These are phyloP conservation scores for Amaranthus hypochondriacus DNA, from an alignment of 148 eudicot species.

Conservation along the genomic window DNA sequence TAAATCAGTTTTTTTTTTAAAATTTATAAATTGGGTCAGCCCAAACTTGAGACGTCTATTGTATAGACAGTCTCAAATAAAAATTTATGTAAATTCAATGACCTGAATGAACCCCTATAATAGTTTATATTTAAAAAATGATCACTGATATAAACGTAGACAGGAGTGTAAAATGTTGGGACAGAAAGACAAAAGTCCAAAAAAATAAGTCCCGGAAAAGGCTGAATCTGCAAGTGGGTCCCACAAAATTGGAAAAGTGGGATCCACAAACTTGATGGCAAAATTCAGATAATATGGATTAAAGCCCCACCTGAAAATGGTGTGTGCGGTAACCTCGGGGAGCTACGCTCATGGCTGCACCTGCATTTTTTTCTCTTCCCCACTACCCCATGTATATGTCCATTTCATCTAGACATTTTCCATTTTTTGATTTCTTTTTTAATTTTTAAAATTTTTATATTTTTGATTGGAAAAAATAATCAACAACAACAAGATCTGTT, in stretches of 20 bases:
- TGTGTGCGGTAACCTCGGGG: background rate
- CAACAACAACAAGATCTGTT: conserved; percentile 1
- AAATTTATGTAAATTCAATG: too few species aligned
- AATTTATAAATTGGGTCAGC: too few species aligned
- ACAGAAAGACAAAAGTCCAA: background rate
- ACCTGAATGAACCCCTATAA: too few species aligned
- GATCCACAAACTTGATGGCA: conserved; percentile 14
- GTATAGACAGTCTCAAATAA: too few species aligned
- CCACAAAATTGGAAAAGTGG: background rate
- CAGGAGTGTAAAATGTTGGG: background rate
- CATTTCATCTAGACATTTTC: background rate
- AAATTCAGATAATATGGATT: background rate
- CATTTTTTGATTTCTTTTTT: background rate
- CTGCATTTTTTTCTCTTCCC: background rate
- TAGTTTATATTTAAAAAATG: too few species aligned
- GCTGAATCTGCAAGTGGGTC: conserved; percentile 3
- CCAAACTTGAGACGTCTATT: too few species aligned
- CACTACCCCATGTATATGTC: background rate
- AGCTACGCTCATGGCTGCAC: conserved; percentile 3
- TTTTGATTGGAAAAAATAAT: too few species aligned
- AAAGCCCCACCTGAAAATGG: background rate
- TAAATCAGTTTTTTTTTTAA: too few species aligned
- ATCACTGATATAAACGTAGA: background rate
- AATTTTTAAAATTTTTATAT: too few species aligned
- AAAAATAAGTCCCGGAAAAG: background rate